These are phyloP conservation scores for Nicotiana undulata DNA, from an alignment of 257 asterid genomes.

Conservation along the genomic window DNA sequence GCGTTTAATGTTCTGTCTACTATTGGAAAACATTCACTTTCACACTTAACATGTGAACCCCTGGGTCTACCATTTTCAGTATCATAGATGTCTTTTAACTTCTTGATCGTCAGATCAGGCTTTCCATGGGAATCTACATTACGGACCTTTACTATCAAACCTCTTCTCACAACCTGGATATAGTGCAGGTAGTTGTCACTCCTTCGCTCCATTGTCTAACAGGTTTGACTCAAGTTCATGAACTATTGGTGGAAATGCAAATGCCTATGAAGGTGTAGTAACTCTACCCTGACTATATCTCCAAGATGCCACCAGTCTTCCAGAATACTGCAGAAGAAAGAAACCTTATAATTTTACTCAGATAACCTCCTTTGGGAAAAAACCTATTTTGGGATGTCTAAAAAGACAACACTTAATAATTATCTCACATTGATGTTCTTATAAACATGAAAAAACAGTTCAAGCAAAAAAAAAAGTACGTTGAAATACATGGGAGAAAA, in stretches of 20 bases:
- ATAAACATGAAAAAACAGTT: not conserved
- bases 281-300: not conserved
- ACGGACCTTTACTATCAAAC: slow-evolving; percentile 27
- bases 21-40: slow-evolving; percentile 15
- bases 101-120: slow-evolving; percentile 33
- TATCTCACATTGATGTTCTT: not conserved
- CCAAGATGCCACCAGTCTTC: not conserved
- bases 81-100: slow-evolving; percentile 35
- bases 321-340: not conserved
- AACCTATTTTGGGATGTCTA: not conserved
- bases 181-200: slow-evolving; percentile 36
- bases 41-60: slow-evolving; percentile 20
- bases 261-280: not conserved
- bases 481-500: not conserved
- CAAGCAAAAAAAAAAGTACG: not conserved
- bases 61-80: slow-evolving; percentile 25
- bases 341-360: not conserved
- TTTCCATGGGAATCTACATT: slow-evolving; percentile 33
- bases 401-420: not conserved
- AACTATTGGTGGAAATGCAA: slow-evolving; percentile 1
- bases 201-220: slow-evolving; percentile 41
- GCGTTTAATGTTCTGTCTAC: slow-evolving; percentile 38
- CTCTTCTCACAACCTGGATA: slow-evolving; percentile 43
- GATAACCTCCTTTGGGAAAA: not conserved
- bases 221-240: not conserved